Conservation (phyloP, 2,329 filamentous ascomycete genomes). For the Pseudophaeomoniella oleicola region DNA sequence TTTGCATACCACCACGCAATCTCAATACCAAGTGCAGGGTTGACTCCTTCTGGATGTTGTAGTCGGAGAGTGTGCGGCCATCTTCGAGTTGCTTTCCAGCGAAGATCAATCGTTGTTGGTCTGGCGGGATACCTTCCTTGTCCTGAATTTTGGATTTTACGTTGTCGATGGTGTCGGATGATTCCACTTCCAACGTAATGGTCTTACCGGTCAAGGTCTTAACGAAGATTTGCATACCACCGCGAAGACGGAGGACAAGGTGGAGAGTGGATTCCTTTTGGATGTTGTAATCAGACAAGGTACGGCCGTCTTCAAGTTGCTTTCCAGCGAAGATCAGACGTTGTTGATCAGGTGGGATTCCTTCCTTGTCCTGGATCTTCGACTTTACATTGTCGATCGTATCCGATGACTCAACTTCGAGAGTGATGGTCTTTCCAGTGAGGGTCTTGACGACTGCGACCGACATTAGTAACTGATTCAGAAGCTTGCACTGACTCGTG, state of each 20-base stretch:
- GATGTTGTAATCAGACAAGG: conserved; percentile 85
- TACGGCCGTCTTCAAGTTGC: conserved; percentile 89
- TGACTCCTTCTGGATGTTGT: conserved; percentile 92
- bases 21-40: conserved; percentile 70
- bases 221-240: conserved; percentile 52
- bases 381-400: conserved; percentile 95
- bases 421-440: conserved; percentile 50
- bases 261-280: conserved; percentile 85
- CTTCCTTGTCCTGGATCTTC: conserved; percentile 97
- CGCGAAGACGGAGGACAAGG: conserved; percentile 72
- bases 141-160: conserved; percentile 82
- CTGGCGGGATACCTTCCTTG: conserved; percentile 76
- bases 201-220: conserved; percentile 66
- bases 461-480: conserved; percentile 7
- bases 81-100: conserved; percentile 90
- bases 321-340: conserved; percentile 93
- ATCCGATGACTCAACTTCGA: conserved; percentile 57
- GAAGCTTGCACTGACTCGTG: not conserved
- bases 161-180: conserved; percentile 82
- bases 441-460: conserved; percentile 41
- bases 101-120: conserved; percentile 88
- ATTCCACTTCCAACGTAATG: conserved; percentile 83
- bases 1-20: conserved; percentile 71
- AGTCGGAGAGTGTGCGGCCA: conserved; percentile 78
- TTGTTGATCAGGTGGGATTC: conserved; percentile 91